phyloP scores from a whole-genome alignment of 495 filamentous ascomycete species.

The Diplogelasinospora grovesii region DNA sequence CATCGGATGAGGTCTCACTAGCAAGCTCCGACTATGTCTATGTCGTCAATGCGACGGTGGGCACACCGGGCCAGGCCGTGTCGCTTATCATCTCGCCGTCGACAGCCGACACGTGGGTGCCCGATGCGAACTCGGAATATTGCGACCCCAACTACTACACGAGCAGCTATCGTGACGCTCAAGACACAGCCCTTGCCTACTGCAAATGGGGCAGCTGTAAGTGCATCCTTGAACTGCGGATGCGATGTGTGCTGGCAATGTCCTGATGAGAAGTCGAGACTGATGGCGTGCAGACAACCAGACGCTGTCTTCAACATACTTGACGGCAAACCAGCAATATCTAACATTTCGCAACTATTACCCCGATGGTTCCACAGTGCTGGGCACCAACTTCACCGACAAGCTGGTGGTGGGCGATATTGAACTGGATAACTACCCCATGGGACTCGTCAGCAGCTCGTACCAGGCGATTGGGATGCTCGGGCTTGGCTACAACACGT shows the following conservation, averaged over 20 bases:
- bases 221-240: no score
- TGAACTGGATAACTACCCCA: conserved; percentile 57
- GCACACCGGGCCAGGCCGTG: conserved; percentile 55
- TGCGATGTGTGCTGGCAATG: no score
- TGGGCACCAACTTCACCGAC: conserved; percentile 68
- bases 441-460: conserved; percentile 62
- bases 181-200: background rate
- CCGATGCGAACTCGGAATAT: conserved; percentile 42
- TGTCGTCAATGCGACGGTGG: conserved; percentile 53
- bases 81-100: conserved; percentile 59
- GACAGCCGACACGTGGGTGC: conserved; percentile 70
- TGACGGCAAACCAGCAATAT: conserved; percentile 40
- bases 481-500: conserved; percentile 65
- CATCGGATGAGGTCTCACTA: no score
- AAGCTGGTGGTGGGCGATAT: conserved; percentile 55
- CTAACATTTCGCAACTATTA: conserved; percentile 64
- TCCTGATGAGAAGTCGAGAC: no score
- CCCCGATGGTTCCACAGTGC: conserved; percentile 55
- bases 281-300: no score
- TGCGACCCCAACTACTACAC: conserved; percentile 32
- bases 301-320: conserved; percentile 59
- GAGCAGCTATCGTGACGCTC: conserved; percentile 8
- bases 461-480: conserved; percentile 60
- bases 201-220: conserved; percentile 29
- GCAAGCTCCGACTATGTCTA: conserved; percentile 39